Evolutionary conservation across 2,329 filamentous ascomycete genomes (phyloP).

Genomic region (Penicillium palitans): DNA sequence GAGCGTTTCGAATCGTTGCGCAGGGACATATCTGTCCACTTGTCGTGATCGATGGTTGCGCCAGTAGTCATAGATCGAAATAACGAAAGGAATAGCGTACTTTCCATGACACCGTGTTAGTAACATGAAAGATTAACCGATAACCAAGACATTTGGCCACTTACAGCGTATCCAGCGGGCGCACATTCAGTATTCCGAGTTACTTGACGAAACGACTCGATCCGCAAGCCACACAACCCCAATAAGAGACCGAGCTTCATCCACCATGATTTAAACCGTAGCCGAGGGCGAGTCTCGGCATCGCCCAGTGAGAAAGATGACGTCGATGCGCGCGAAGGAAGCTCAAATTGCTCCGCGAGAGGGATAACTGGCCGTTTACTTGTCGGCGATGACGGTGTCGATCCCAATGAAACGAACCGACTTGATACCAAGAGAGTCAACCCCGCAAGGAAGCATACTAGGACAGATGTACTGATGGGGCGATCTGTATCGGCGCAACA

Average conservation of each 20-base stretch:
- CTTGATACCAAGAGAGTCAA: conserved; percentile 40
- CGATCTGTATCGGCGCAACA: conserved; percentile 38
- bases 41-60: conserved; percentile 31
- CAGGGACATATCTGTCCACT: conserved; percentile 24
- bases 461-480: conserved; percentile 46
- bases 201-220: conserved; percentile 42
- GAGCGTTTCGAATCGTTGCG: conserved; percentile 20
- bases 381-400: conserved; percentile 23
- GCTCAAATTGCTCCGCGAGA: conserved; percentile 30
- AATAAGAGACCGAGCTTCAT: conserved; percentile 16
- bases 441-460: conserved; percentile 45
- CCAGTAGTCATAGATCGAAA: conserved; percentile 46
- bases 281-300: conserved; percentile 4
- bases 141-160: conserved; percentile 7
- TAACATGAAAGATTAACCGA: neutral
- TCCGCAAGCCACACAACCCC: conserved; percentile 13
- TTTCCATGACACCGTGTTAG: conserved; percentile 23
- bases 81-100: conserved; percentile 43
- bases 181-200: conserved; percentile 48
- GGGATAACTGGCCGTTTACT: conserved; percentile 32
- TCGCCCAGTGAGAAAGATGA: conserved; percentile 14
- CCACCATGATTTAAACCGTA: conserved; percentile 15
- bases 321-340: conserved; percentile 20
- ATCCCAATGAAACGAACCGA: conserved; percentile 32
- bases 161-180: conserved; percentile 36